phyloP scores from a whole-genome alignment of 2,329 filamentous ascomycete species.

The Pestalotiopsis sp. region DNA sequence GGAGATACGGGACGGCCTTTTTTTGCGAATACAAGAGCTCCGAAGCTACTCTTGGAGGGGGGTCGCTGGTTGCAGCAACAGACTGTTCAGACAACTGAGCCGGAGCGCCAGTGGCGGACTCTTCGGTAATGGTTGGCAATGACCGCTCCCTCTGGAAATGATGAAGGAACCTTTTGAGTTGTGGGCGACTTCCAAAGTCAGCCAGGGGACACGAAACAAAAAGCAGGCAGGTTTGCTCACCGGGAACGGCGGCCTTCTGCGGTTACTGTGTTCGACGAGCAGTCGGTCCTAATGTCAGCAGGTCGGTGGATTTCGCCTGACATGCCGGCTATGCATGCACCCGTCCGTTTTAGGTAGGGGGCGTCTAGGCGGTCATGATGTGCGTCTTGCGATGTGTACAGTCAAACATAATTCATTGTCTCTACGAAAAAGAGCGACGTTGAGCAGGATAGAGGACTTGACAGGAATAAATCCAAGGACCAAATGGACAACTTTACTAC shows the following conservation, averaged over 20 bases:
- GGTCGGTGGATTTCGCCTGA: not conserved
- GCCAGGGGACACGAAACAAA: not conserved
- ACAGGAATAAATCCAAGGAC: no score
- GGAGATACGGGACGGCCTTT: not conserved
- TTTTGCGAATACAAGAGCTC: not conserved
- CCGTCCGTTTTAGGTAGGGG: not conserved
- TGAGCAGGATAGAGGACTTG: no score
- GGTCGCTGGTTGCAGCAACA: not conserved
- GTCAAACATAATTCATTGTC: not conserved
- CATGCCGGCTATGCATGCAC: not conserved
- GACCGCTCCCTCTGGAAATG: not conserved
- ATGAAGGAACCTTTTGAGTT: not conserved
- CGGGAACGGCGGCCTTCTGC: not conserved
- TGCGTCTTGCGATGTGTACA: not conserved
- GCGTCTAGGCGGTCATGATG: not conserved
- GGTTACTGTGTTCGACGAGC: slow-evolving; percentile 17
- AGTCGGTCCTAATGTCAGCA: not conserved
- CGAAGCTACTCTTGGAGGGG: not conserved
- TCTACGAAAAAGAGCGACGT: no score
- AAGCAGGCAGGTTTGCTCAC: not conserved
- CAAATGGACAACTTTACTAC: no score
- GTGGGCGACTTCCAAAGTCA: not conserved
- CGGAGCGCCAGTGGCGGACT: no score
- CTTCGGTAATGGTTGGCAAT: not conserved
- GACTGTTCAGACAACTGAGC: not conserved